A percentile compares a stretch with the other conserved stretches of the same genome.
These are phyloP conservation scores for Citrus reticulata DNA, from an alignment of 345 rosid species.

Conservation along the genomic window DNA sequence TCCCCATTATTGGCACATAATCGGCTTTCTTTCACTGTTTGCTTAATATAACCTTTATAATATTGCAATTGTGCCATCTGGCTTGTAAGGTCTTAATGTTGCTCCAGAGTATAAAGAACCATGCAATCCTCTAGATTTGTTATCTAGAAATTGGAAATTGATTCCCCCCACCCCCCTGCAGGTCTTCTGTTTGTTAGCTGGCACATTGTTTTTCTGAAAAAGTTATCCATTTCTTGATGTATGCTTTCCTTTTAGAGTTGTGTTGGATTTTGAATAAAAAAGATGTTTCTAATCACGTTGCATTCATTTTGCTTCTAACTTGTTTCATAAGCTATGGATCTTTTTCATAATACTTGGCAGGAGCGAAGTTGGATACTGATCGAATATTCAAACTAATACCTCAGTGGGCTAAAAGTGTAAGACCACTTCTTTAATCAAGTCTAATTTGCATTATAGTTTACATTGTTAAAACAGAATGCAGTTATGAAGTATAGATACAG, in stretches of 20 bases:
- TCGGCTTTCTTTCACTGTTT: not conserved
- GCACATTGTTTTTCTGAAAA: not conserved
- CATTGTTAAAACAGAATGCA: not conserved
- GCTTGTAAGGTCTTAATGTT: not conserved
- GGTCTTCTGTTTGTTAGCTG: not conserved
- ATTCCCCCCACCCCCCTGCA: too few species aligned
- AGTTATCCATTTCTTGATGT: not conserved
- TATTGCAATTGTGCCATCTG: slow-evolving; percentile 1
- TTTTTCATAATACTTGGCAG: slow-evolving; percentile 37
- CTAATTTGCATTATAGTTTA: not conserved
- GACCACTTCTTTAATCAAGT: slow-evolving; percentile 20
- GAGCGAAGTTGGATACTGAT: slow-evolving; percentile 51
- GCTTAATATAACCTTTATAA: not conserved
- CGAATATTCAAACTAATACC: slow-evolving; percentile 59
- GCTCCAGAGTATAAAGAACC: not conserved
- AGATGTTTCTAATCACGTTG: not conserved
- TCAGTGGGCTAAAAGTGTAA: slow-evolving; percentile 85
- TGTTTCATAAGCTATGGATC: slow-evolving; percentile 10
- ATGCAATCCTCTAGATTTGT: not conserved
- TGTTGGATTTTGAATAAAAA: not conserved
- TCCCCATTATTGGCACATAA: not conserved
- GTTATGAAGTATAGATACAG: not conserved
- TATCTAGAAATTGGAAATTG: not conserved
- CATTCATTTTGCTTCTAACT: not conserved
- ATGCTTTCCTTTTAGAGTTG: not conserved